A percentile compares a stretch with the other conserved stretches of the same genome.
Evolutionary conservation across 1,284 basidiomycete species (phyloP).

Genomic region (Cystobasidium slooffiae): DNA sequence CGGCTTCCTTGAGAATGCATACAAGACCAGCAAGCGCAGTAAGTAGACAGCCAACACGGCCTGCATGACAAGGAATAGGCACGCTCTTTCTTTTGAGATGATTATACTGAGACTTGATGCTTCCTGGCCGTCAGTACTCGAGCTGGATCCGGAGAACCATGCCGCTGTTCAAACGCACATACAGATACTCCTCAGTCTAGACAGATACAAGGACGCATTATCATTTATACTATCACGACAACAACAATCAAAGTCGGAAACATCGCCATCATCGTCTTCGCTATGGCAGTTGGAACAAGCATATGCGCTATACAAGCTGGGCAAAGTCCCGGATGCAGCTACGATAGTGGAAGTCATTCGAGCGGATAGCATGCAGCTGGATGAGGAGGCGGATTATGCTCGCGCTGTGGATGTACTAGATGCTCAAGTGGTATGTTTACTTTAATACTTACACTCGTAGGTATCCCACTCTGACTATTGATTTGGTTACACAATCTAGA

Average conservation of each 20-base stretch:
- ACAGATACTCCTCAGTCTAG: constrained; percentile 50
- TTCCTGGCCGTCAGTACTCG: constrained; percentile 46
- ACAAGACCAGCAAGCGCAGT: constrained; percentile 39
- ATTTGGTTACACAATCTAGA: constrained; percentile 31
- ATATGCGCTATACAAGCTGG: constrained; percentile 52
- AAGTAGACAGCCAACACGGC: background rate
- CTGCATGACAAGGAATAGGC: background rate
- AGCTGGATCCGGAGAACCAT: constrained; percentile 42
- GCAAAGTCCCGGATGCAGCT: constrained; percentile 41
- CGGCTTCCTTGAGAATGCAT: constrained; percentile 28
- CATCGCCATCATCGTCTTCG: background rate
- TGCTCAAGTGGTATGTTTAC: constrained; percentile 50
- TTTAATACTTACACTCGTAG: background rate
- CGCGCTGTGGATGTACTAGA: constrained; percentile 46
- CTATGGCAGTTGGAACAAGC: constrained; percentile 31
- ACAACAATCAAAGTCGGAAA: background rate
- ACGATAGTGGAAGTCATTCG: constrained; percentile 26
- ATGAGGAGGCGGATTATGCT: constrained; percentile 16
- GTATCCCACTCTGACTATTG: background rate
- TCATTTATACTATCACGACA: constrained; percentile 4
- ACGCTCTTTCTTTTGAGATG: background rate
- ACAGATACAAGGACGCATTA: constrained; percentile 45
- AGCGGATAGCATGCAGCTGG: background rate
- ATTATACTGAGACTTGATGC: background rate
- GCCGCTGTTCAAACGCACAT: constrained; percentile 46